Evolutionary conservation across 305 asterid species (phyloP).

Genomic region (Solanum hybrid): DNA sequence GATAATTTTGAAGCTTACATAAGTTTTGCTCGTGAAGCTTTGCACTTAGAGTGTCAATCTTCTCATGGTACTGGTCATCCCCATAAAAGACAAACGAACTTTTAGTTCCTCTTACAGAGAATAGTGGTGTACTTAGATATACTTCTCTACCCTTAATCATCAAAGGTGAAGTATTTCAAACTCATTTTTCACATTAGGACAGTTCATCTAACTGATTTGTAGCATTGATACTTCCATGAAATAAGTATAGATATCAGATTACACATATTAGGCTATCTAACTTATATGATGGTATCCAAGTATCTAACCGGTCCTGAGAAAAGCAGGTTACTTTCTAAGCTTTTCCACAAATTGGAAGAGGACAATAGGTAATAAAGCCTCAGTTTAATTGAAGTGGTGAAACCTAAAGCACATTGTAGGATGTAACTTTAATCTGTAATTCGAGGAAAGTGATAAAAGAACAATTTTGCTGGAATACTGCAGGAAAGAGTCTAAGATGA

Average conservation of each 20-base stretch:
- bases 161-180: not conserved
- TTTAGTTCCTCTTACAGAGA: not conserved
- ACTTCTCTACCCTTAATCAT: not conserved
- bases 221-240: not conserved
- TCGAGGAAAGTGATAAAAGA: not conserved
- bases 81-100: not conserved
- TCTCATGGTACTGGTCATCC: not conserved
- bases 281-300: not conserved
- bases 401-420: not conserved
- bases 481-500: not conserved
- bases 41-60: not conserved
- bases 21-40: not conserved
- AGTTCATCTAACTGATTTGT: not conserved
- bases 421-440: not conserved
- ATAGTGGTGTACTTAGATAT: not conserved
- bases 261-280: not conserved
- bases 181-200: not conserved
- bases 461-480: not conserved
- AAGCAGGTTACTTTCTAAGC: not conserved
- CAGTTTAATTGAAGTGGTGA: not conserved
- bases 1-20: not conserved
- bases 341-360: not conserved
- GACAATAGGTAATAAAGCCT: not conserved
- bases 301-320: not conserved
- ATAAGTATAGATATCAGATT: not conserved